These are phyloP conservation scores for Boletus sp. DNA, from an alignment of 768 basidiomycete genomes.

Conservation along the genomic window DNA sequence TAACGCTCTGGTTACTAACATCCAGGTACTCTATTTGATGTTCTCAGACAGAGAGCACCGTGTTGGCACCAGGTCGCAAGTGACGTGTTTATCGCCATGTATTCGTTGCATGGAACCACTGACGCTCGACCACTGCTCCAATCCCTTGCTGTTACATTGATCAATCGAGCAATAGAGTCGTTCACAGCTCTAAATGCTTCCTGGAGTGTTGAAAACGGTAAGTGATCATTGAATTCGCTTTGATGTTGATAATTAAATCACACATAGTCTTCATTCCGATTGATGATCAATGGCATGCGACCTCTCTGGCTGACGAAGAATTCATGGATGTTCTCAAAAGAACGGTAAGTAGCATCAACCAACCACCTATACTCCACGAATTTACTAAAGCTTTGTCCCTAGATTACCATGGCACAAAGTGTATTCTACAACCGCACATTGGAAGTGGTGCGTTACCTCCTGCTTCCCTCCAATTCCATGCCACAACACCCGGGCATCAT, in stretches of 20 bases:
- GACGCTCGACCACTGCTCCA: background rate
- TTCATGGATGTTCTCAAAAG: background rate
- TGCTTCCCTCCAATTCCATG: background rate
- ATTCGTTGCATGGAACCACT: background rate
- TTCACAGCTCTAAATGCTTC: background rate
- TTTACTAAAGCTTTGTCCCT: background rate
- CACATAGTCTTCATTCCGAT: background rate
- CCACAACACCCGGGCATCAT: background rate
- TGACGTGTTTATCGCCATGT: background rate
- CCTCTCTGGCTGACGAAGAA: background rate
- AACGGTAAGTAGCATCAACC: background rate
- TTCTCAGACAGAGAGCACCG: background rate
- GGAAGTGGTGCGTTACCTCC: background rate
- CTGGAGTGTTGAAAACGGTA: background rate
- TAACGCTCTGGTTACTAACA: background rate
- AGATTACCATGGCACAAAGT: background rate
- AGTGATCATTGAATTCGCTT: background rate
- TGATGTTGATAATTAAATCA: background rate
- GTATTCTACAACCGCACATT: background rate
- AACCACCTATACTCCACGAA: background rate
- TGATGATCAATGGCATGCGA: background rate
- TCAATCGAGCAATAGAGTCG: background rate
- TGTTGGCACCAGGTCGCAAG: background rate
- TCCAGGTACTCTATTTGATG: background rate
- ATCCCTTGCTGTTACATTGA: background rate